Evolutionary conservation across 345 rosid genomes (phyloP).

Genomic region (Salix caprea): DNA sequence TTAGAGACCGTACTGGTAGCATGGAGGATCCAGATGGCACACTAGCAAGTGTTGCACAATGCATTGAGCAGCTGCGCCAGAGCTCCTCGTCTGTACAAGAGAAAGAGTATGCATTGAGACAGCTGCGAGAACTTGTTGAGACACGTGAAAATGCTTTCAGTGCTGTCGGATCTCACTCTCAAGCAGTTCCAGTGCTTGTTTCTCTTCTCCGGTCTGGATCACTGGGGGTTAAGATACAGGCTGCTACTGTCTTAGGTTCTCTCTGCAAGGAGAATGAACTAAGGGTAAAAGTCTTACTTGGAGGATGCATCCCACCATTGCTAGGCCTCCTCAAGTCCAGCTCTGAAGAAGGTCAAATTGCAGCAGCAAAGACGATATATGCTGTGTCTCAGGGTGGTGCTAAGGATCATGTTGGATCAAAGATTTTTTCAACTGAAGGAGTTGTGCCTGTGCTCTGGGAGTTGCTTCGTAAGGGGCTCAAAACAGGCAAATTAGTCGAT

Average conservation of each 20-base stretch:
- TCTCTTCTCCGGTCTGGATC: conserved; percentile 99
- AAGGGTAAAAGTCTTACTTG: conserved; percentile 93
- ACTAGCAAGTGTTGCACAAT: conserved; percentile 97
- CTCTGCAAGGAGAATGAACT: conserved; percentile 98
- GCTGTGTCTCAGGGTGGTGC: conserved; percentile 98
- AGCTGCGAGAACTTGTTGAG: conserved; percentile 85
- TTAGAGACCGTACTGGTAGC: conserved; percentile 85
- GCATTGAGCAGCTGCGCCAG: conserved; percentile 95
- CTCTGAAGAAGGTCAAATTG: conserved; percentile 93
- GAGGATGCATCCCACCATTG: conserved; percentile 99
- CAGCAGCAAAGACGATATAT: conserved; percentile 91
- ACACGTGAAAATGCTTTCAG: conserved; percentile 94
- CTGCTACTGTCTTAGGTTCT: conserved; percentile 91
- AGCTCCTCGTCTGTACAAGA: conserved; percentile 85
- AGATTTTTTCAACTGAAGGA: conserved; percentile 98
- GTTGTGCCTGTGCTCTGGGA: conserved; percentile 97
- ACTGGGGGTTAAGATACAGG: conserved; percentile 88
- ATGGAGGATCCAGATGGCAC: conserved; percentile 99
- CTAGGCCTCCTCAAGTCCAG: conserved; percentile 96
- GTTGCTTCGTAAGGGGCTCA: conserved; percentile 65
- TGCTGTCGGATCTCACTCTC: conserved; percentile 99
- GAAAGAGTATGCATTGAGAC: conserved; percentile 81
- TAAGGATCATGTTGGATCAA: conserved; percentile 96
- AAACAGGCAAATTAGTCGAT: conserved; percentile 80
- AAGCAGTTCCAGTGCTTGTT: conserved; percentile 99